Percentiles rank a stretch among this genome's conserved stretches.
These are phyloP conservation scores for Purshia tridentata DNA, from an alignment of 306 rosid species.

Conservation along the genomic window DNA sequence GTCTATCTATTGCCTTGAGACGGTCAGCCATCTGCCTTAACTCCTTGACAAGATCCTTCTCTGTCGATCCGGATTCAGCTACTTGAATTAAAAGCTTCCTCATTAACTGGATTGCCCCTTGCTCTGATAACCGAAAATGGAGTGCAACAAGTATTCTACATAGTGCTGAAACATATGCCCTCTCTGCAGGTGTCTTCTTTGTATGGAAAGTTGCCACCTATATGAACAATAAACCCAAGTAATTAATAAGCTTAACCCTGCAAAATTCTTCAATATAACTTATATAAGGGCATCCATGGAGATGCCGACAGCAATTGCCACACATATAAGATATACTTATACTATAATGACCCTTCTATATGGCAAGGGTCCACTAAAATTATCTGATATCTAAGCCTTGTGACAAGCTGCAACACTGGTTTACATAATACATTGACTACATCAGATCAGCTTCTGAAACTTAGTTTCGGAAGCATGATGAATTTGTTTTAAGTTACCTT, in stretches of 20 bases:
- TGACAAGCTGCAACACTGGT: neutral
- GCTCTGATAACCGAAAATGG: constrained; percentile 71
- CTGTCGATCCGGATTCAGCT: constrained; percentile 29
- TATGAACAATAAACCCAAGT: constrained; percentile 26
- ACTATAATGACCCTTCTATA: neutral
- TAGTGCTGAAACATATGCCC: constrained; percentile 70
- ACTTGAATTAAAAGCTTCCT: constrained; percentile 52
- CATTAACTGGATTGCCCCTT: constrained; percentile 65
- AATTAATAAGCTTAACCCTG: constrained; percentile 11
- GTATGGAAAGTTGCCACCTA: constrained; percentile 65
- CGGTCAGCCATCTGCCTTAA: constrained; percentile 58
- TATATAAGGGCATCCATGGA: neutral
- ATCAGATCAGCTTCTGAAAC: neutral
- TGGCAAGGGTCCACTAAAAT: neutral
- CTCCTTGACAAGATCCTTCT: constrained; percentile 52
- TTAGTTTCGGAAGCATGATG: neutral
- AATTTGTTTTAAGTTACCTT: neutral
- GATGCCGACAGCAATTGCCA: neutral
- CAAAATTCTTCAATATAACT: constrained; percentile 5
- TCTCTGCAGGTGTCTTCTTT: constrained; percentile 83
- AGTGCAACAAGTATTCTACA: constrained; percentile 65
- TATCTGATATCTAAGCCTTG: neutral
- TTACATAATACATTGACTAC: neutral
- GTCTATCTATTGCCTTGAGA: constrained; percentile 49
- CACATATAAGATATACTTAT: too few species aligned